Evolutionary conservation across 2,329 filamentous ascomycete genomes (phyloP).

Genomic region (Cordyceps militaris): DNA sequence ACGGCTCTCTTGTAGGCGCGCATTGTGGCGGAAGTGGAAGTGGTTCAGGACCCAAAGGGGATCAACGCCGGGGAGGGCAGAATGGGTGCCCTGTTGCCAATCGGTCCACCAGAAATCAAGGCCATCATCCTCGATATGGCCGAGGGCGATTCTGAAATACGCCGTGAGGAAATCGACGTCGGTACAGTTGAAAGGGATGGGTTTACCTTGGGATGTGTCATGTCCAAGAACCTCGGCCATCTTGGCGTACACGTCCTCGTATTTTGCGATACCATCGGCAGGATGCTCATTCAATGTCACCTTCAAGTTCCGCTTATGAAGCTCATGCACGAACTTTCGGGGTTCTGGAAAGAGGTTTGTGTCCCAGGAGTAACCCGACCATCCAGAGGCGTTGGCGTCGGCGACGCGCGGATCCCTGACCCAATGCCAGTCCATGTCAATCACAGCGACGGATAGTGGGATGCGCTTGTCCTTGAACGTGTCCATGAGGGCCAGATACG

Average conservation of each 20-base stretch:
- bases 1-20: slow-evolving; percentile 24
- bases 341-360: slow-evolving; percentile 42
- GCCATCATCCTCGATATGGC: slow-evolving; percentile 46
- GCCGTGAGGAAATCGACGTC: slow-evolving; percentile 48
- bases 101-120: slow-evolving; percentile 63
- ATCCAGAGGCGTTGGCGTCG: slow-evolving; percentile 28
- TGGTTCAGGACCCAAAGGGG: slow-evolving; percentile 60
- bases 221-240: slow-evolving; percentile 46
- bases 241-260: slow-evolving; percentile 49
- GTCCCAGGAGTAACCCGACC: slow-evolving; percentile 55
- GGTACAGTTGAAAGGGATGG: slow-evolving; percentile 50
- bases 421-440: slow-evolving; percentile 63
- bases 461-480: slow-evolving; percentile 43
- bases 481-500: slow-evolving; percentile 52
- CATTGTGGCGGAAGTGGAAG: slow-evolving; percentile 52
- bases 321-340: slow-evolving; percentile 38
- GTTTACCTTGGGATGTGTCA: slow-evolving; percentile 41
- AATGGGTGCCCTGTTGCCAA: slow-evolving; percentile 56
- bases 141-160: slow-evolving; percentile 51
- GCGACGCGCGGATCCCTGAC: slow-evolving; percentile 40
- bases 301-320: slow-evolving; percentile 46
- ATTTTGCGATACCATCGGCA: slow-evolving; percentile 47
- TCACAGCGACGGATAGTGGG: slow-evolving; percentile 51
- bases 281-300: slow-evolving; percentile 57
- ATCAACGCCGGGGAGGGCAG: slow-evolving; percentile 50